Base-by-base conservation (phyloP, 306 rosid species). In the Begonia masoniana region DNA sequence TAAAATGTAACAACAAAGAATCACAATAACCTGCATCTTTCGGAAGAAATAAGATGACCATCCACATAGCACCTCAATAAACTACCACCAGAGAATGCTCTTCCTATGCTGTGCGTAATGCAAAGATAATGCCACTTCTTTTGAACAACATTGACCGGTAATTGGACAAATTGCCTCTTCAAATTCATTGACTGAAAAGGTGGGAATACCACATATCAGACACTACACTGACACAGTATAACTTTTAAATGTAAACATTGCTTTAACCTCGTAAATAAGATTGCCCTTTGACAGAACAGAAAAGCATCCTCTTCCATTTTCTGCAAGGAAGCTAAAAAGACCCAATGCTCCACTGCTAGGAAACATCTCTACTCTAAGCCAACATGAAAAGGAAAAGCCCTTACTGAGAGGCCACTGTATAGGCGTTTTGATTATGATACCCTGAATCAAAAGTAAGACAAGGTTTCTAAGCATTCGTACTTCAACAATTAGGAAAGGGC, bases 11-110 rank as follows among this genome's bases (percentile, higher is more conserved):
- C 65, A 58, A 66, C 42, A 58, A 48, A 57, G 57, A 68, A 12
- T 15, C 51, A 42, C 51, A 9, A 46, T 17, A 61, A 91, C 97
- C 97, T 91, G 97, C 97, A 91, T 83, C 82, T 81, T 74, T 91
- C 96, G 43, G 94, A 91, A 49, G 97, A 83, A 62, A 91, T 78
- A 58, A 91, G 97, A 68, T 68, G 74, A 59, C 96, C 97, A 68
- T 91, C 94, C 69, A 91, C 67, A 56, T 82, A 83, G 74, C 88
- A 91, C 73, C 81, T 81, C 71, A 91, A 66, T 75, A 85, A 71
- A 78, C 97, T 91, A 72, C 97, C 96, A 15, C 88, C 94, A 15
- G 96, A 91, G 75, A 91, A 91, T 57, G 97, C 86, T 71, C 97
- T 83, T 67, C 97, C 97, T 61, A 91, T 86, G 77, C 94, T 86